Evolutionary conservation across 169 alveolate genomes (phyloP), one percentile per base, ranked within the genome.

Genomic region (Perkinsus marinus): DNA sequence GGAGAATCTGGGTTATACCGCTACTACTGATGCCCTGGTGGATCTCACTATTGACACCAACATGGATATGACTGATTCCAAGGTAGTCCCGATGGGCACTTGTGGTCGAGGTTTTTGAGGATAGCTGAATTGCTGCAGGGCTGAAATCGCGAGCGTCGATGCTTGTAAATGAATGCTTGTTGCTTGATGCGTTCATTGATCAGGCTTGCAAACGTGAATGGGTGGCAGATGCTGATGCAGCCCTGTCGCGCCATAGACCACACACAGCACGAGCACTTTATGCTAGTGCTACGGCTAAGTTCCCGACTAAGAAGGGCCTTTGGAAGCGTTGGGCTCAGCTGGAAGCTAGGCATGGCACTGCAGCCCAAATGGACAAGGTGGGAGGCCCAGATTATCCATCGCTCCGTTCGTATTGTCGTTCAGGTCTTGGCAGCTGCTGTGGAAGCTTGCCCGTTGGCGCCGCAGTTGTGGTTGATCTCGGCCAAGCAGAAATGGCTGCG

Each of bases 291-390:
- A 92, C 96, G 39, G 97, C 97, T 57, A 93, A 93, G 39, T 94
- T 94, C 92, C 97, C 96, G 91, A 94, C 95, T 37, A 97, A 96
- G 91, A 96, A 96, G 91, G 93, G 94, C 17, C 68, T 97, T 34
- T 97, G 99, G 99, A 57, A 96, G 89, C 96, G 95, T 37, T 94
- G 96, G 93, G 97, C 98, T n/a, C 97, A 97, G 89, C 93, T 97
- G 43, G 99, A 98, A 92, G 95, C 97, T 38, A 92, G 96, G 68
- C 95, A 94, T 91, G 98, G 98, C 26, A 93, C 95, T 6, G 91
- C 94, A 13, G 96, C 94, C 39, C 93, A 92, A 68, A 95, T 94
- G 36, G 96, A 95, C 46, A 93, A 93, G 10, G 97, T 96, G 9
- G 22, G 79, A 19, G 3, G 22, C 5, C 34, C 10, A 41, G 46